A percentile compares a stretch with the other conserved stretches of the same genome.
Conservation (phyloP, 169 alveolate genomes). For the Toxoplasma gondii region DNA sequence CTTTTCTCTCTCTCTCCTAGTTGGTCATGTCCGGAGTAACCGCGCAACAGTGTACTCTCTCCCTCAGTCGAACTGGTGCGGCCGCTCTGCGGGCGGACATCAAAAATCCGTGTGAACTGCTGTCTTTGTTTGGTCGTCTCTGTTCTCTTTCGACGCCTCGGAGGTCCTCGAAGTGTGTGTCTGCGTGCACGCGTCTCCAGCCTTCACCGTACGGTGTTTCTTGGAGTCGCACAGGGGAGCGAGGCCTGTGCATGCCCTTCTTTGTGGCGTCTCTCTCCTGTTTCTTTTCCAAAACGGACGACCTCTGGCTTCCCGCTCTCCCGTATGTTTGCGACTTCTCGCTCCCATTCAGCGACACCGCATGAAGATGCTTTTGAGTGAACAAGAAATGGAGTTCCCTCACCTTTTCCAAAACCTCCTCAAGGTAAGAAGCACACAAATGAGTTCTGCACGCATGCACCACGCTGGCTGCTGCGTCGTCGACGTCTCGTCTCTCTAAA, state of each 20-base stretch:
- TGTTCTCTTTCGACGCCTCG: neutral
- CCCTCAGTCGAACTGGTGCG: too few species aligned
- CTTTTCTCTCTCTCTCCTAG: conserved; percentile 77
- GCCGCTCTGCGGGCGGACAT: too few species aligned
- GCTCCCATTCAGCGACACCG: conserved; percentile 48
- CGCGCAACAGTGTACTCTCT: too few species aligned
- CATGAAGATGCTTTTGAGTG: conserved; percentile 54
- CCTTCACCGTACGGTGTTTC: too few species aligned
- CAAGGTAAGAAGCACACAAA: neutral
- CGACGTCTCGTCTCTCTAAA: too few species aligned
- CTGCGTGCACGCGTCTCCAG: neutral
- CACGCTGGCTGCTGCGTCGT: neutral
- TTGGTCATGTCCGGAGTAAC: neutral
- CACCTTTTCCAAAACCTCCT: conserved; percentile 69
- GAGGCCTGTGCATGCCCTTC: too few species aligned
- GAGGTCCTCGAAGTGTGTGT: neutral
- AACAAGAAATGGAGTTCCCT: conserved; percentile 74
- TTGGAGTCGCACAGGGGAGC: too few species aligned
- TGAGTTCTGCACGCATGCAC: neutral
- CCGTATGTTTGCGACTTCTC: neutral
- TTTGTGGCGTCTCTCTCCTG: too few species aligned
- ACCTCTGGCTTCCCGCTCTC: too few species aligned
- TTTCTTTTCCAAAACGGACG: too few species aligned
- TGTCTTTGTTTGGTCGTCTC: neutral
- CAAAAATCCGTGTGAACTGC: too few species aligned